phyloP scores from a whole-genome alignment of 176 grass and related monocot species.

The Ensete ventricosum region DNA sequence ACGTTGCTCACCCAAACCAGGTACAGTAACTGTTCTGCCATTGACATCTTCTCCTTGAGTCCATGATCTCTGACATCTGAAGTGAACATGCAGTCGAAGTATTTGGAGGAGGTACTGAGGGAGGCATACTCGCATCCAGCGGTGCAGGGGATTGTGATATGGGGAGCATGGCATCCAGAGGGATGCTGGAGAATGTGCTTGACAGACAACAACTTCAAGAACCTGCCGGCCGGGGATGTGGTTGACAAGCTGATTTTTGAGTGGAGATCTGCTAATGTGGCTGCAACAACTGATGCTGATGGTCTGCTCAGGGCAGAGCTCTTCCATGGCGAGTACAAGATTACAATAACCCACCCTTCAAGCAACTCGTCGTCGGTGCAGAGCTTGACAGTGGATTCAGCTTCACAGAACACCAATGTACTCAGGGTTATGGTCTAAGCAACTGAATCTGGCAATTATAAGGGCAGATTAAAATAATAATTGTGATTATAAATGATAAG shows the following conservation, averaged over 20 bases:
- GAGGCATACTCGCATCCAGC: constrained; percentile 84
- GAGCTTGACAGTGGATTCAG: constrained; percentile 40
- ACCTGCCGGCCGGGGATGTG: constrained; percentile 51
- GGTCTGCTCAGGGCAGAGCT: constrained; percentile 47
- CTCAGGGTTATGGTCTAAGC: constrained; percentile 38
- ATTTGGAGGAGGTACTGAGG: constrained; percentile 60
- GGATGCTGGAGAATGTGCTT: constrained; percentile 76
- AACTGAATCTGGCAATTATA: background rate
- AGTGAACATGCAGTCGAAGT: constrained; percentile 21
- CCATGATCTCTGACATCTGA: background rate
- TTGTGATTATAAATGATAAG: background rate
- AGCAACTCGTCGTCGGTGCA: constrained; percentile 42
- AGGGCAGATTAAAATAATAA: no score
- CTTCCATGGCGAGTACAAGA: constrained; percentile 61
- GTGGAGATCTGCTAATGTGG: constrained; percentile 34
- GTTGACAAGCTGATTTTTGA: constrained; percentile 69
- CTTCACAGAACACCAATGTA: constrained; percentile 28
- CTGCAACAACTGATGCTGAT: constrained; percentile 34
- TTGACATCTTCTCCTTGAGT: background rate
- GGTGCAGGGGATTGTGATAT: constrained; percentile 68
- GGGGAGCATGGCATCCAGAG: constrained; percentile 48
- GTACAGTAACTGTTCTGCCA: constrained; percentile 9
- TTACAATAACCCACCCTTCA: constrained; percentile 45
- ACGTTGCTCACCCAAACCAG: constrained; percentile 31
- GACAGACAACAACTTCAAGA: constrained; percentile 61